Percentiles rank a stretch among this genome's conserved stretches.
These are phyloP conservation scores for Elongisporangium anandrum DNA, from an alignment of 352 stramenopile species.

Conservation along the genomic window DNA sequence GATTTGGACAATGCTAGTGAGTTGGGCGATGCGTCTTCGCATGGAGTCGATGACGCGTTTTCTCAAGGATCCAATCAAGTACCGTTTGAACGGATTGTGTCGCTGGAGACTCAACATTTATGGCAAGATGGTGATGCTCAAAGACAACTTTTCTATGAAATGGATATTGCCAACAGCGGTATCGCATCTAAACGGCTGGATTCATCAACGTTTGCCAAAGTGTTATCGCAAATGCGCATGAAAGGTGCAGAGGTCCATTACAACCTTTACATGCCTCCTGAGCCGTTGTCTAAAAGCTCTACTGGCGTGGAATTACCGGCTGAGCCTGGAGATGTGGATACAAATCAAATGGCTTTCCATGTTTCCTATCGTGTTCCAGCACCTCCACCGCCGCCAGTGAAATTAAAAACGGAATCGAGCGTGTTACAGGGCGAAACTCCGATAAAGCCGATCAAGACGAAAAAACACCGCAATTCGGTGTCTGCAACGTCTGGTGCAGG, in stretches of 20 bases:
- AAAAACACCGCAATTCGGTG: conserved; percentile 45
- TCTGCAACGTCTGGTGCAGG: conserved; percentile 10
- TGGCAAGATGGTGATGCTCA: conserved; percentile 44
- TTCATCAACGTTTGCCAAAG: conserved; percentile 17
- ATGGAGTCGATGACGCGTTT: not conserved
- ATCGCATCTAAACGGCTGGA: conserved; percentile 4
- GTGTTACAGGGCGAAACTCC: conserved; percentile 12
- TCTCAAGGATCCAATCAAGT: not conserved
- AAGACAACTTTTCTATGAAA: conserved; percentile 35
- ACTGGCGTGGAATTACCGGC: conserved; percentile 11
- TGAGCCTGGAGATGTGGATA: conserved; percentile 18
- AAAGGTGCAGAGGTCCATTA: conserved; percentile 56
- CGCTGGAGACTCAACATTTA: conserved; percentile 21
- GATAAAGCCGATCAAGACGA: conserved; percentile 43
- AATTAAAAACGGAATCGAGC: conserved; percentile 24
- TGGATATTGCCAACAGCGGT: not conserved
- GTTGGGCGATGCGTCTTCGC: not conserved
- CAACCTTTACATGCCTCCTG: conserved; percentile 46
- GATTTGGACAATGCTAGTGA: not conserved
- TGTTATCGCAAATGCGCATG: conserved; percentile 45
- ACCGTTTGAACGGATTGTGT: conserved; percentile 35
- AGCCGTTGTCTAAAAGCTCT: conserved; percentile 10
- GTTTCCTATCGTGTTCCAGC: conserved; percentile 68
- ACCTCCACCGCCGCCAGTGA: conserved; percentile 23
- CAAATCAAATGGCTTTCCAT: conserved; percentile 47